Evolutionary conservation across 2,329 filamentous ascomycete species (phyloP).

Genomic region (Emmonsia crescens): DNA sequence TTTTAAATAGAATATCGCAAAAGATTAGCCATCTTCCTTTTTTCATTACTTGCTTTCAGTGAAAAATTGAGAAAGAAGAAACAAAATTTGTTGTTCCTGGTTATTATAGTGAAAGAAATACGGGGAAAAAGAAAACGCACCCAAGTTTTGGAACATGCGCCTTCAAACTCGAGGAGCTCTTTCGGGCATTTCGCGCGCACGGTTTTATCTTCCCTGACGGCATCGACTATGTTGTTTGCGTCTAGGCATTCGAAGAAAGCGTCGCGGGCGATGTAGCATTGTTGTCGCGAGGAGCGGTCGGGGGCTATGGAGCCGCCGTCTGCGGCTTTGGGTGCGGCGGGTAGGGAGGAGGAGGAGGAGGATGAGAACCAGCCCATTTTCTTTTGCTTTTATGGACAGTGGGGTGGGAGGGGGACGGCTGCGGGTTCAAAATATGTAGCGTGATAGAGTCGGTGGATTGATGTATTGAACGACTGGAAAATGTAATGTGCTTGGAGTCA

Average conservation of each 20-base stretch:
- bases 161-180: slow-evolving; percentile 60
- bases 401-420: neutral
- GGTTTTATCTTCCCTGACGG: slow-evolving; percentile 48
- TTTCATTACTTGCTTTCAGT: neutral
- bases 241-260: slow-evolving; percentile 82
- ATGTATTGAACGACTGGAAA: neutral
- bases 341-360: slow-evolving; percentile 24
- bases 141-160: slow-evolving; percentile 82
- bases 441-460: neutral
- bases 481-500: too few relatives aligned
- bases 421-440: neutral
- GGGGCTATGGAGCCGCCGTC: slow-evolving; percentile 64
- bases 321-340: slow-evolving; percentile 35
- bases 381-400: slow-evolving; percentile 10
- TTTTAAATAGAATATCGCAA: slow-evolving; percentile 2
- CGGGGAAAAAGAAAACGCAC: too few relatives aligned
- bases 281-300: slow-evolving; percentile 66
- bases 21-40: neutral
- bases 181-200: slow-evolving; percentile 48
- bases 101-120: neutral
- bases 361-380: slow-evolving; percentile 45
- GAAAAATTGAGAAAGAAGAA: neutral
- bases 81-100: too few relatives aligned
- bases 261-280: slow-evolving; percentile 87
- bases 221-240: slow-evolving; percentile 67